Percentiles rank a stretch among this genome's conserved stretches.
Conservation (phyloP, 345 rosid species). For the Dipteronia sinensis region DNA sequence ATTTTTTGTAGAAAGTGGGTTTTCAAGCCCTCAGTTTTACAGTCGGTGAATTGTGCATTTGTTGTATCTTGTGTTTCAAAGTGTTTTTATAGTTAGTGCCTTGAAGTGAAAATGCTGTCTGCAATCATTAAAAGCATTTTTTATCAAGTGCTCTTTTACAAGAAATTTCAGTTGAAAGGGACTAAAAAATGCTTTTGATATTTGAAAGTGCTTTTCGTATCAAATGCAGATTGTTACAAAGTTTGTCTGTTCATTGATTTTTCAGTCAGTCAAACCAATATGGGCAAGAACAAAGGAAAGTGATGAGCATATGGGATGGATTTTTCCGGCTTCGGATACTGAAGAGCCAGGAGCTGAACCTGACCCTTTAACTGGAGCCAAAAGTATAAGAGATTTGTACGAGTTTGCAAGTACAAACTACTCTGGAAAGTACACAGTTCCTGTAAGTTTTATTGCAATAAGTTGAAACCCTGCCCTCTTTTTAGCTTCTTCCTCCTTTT, state of each 20-base stretch:
- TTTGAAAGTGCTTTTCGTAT: neutral
- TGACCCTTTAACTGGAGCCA: constrained; percentile 70
- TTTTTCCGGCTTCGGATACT: constrained; percentile 56
- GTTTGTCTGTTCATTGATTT: constrained; percentile 18
- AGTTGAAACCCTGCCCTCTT: neutral
- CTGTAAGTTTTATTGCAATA: constrained; percentile 50
- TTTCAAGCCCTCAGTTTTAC: neutral
- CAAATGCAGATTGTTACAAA: neutral
- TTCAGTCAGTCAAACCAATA: constrained; percentile 75
- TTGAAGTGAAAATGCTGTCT: neutral
- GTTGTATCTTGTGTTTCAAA: neutral
- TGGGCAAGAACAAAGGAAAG: constrained; percentile 88
- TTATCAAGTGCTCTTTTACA: neutral
- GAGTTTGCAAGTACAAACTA: constrained; percentile 81
- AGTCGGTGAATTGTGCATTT: neutral
- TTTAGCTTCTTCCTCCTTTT: neutral
- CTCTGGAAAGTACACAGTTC: constrained; percentile 81
- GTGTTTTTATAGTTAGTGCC: neutral
- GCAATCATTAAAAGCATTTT: neutral
- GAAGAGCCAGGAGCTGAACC: constrained; percentile 84
- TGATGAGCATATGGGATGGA: constrained; percentile 94
- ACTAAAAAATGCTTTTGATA: neutral
- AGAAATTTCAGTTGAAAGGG: neutral
- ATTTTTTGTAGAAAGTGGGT: neutral
- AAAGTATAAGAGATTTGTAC: constrained; percentile 74